A percentile compares a stretch with the other conserved stretches of the same genome.
Evolutionary conservation across 139 green algal species (phyloP).

Genomic region (Chlamydomonas applanata): DNA sequence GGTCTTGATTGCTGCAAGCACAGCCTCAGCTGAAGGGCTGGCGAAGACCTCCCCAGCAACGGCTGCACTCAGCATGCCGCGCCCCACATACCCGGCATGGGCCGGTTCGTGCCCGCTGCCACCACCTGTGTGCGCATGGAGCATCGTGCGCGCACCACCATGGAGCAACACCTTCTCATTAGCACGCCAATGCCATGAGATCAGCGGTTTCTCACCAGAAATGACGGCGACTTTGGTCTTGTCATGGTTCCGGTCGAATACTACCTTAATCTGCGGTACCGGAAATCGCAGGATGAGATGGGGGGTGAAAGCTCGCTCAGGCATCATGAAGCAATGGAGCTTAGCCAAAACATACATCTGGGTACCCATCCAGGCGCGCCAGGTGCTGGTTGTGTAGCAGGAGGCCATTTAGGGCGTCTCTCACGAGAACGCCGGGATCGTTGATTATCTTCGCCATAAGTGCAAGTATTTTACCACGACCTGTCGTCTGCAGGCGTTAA

Average conservation of each 20-base stretch:
- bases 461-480: too few species aligned
- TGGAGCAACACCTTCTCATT: too few species aligned
- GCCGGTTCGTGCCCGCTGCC: constrained; percentile 88
- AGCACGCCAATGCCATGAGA: too few species aligned
- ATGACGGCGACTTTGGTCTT: constrained; percentile 35
- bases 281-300: background rate
- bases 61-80: constrained; percentile 40
- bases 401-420: constrained; percentile 20
- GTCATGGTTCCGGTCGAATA: constrained; percentile 30
- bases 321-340: background rate
- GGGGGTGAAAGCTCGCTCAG: background rate
- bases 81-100: constrained; percentile 77
- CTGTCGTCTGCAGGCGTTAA: too few species aligned
- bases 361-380: constrained; percentile 25
- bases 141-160: too few species aligned
- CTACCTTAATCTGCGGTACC: constrained; percentile 34
- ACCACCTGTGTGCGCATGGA: constrained; percentile 45
- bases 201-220: constrained; percentile 14
- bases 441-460: constrained; percentile 27
- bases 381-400: constrained; percentile 21
- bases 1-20: constrained; percentile 78
- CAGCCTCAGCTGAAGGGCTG: constrained; percentile 23
- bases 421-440: constrained; percentile 12
- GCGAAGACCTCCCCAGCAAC: constrained; percentile 74
- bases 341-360: constrained; percentile 23